A percentile compares a stretch with the other conserved stretches of the same genome.
phyloP scores from a whole-genome alignment of 768 basidiomycete species.

The Leccinum truebloodii region DNA sequence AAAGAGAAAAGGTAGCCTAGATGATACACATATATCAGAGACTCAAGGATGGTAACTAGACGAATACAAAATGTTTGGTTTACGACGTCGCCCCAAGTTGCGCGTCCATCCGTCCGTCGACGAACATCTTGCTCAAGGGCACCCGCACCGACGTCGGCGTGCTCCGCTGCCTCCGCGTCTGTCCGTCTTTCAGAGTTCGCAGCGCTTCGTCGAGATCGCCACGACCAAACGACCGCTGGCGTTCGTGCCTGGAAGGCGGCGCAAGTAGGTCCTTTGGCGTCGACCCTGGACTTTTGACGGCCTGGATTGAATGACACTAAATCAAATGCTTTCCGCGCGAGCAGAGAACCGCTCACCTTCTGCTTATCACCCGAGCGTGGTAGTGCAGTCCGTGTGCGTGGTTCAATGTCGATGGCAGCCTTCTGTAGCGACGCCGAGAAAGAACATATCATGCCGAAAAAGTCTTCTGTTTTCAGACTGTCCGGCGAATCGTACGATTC shows the following conservation, averaged over 20 bases:
- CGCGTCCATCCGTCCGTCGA: conserved; percentile 23
- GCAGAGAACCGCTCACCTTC: conserved; percentile 8
- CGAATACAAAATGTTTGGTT: background rate
- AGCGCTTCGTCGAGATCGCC: conserved; percentile 87
- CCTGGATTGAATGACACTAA: conserved; percentile 34
- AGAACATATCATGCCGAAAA: conserved; percentile 73
- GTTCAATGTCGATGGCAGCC: conserved; percentile 60
- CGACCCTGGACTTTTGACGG: conserved; percentile 39
- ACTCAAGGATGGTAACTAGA: too few relatives aligned
- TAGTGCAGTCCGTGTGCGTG: background rate
- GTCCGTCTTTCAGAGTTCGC: conserved; percentile 72
- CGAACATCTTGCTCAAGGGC: conserved; percentile 24
- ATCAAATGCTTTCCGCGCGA: background rate
- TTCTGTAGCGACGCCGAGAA: conserved; percentile 78
- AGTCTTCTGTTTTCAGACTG: conserved; percentile 74
- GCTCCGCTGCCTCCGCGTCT: conserved; percentile 15
- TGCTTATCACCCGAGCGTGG: conserved; percentile 1
- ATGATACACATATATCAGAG: too few relatives aligned
- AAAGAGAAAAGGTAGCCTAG: background rate
- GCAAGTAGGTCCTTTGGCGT: conserved; percentile 31
- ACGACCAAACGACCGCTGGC: conserved; percentile 59
- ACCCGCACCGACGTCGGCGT: conserved; percentile 16
- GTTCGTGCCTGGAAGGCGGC: conserved; percentile 45
- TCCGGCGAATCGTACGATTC: conserved; percentile 61
- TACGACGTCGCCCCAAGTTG: background rate